These are phyloP conservation scores for Amanita rimosa DNA, from an alignment of 768 basidiomycete species.

Conservation along the genomic window DNA sequence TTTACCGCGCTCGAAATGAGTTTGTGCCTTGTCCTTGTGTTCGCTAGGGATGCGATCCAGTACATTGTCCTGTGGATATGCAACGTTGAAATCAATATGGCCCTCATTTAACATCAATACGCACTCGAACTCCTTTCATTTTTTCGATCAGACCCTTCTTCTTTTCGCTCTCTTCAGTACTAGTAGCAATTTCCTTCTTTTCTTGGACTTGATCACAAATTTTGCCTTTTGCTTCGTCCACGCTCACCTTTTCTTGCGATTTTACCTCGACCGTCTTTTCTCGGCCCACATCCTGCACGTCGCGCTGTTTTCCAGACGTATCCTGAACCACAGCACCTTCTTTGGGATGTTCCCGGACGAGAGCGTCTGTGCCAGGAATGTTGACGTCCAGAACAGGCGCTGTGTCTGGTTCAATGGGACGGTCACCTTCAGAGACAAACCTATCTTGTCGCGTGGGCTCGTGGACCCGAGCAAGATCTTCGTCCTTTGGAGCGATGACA, in stretches of 20 bases:
- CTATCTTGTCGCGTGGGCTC: constrained; percentile 57
- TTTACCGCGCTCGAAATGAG: constrained; percentile 46
- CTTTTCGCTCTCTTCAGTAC: constrained; percentile 12
- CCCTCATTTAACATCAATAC: constrained; percentile 19
- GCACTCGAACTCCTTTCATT: constrained; percentile 25
- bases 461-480: constrained; percentile 53
- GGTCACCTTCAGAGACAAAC: constrained; percentile 42
- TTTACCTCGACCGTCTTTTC: not conserved
- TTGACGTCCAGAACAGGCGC: constrained; percentile 22
- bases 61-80: constrained; percentile 9
- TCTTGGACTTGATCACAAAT: constrained; percentile 5
- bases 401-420: constrained; percentile 17
- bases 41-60: constrained; percentile 53
- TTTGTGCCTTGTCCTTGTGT: constrained; percentile 45
- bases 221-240: not conserved
- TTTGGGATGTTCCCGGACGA: constrained; percentile 35
- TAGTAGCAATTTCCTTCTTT: constrained; percentile 2
- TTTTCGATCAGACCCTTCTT: constrained; percentile 24
- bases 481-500: constrained; percentile 51
- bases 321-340: constrained; percentile 25
- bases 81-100: constrained; percentile 15
- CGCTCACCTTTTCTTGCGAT: not conserved
- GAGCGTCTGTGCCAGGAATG: constrained; percentile 21
- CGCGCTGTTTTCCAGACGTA: constrained; percentile 21
- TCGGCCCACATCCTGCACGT: constrained; percentile 12